Evolutionary conservation across 257 asterid species (phyloP).

Genomic region (Perilla frutescens): DNA sequence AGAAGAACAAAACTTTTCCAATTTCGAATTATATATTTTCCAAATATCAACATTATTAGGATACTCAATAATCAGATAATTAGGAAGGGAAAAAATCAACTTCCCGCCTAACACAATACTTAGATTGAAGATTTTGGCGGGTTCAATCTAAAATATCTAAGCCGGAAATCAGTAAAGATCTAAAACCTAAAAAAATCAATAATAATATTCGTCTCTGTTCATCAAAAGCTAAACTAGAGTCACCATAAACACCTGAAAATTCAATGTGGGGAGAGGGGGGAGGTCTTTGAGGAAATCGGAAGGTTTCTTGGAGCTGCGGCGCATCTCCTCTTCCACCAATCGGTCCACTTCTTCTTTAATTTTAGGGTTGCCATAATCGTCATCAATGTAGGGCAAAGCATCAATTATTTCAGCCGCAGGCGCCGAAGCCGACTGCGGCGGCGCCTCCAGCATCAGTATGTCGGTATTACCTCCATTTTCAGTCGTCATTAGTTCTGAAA

Average conservation of each 20-base stretch:
- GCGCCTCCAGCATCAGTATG: slow-evolving; percentile 89
- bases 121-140: background rate
- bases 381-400: slow-evolving; percentile 95
- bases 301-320: slow-evolving; percentile 83
- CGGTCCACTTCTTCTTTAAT: slow-evolving; percentile 90
- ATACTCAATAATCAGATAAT: background rate
- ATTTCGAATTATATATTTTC: background rate
- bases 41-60: slow-evolving; percentile 12
- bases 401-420: slow-evolving; percentile 70
- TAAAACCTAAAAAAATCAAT: slow-evolving; percentile 21
- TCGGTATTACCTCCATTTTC: slow-evolving; percentile 50
- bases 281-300: slow-evolving; percentile 93
- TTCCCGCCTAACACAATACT: slow-evolving; percentile 2
- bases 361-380: slow-evolving; percentile 79
- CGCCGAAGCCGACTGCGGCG: slow-evolving; percentile 58
- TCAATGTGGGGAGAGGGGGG: slow-evolving; percentile 71
- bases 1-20: background rate
- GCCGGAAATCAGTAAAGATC: background rate
- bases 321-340: slow-evolving; percentile 94
- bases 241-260: slow-evolving; percentile 59
- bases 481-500: slow-evolving; percentile 37
- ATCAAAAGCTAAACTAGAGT: background rate
- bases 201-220: background rate
- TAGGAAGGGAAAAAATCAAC: background rate
- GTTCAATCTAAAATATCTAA: background rate